Base-by-base conservation (phyloP, 2,329 filamentous ascomycete species). In the Chrysoporthe deuterocubensis region DNA sequence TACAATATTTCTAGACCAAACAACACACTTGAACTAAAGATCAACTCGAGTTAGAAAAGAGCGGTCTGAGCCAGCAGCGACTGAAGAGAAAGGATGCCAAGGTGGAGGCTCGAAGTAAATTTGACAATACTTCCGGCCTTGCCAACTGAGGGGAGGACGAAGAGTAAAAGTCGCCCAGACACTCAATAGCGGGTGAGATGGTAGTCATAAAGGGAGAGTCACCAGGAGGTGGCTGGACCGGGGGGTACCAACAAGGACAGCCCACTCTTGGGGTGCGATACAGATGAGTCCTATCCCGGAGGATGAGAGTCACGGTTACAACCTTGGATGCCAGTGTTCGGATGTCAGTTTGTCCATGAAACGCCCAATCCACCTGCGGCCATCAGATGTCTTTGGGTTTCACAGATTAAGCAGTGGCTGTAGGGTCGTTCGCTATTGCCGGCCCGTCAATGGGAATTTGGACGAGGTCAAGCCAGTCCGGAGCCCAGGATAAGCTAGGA, bases 41-140 rank as follows among this genome's bases (percentile, higher is more conserved):
- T 72, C 71, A 71, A 71, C 66, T 72, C 75, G 74, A 74, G 73
- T 69, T 71, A 75, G 76, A 80, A 84, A 81, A 79, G 80, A 84
- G 78, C 74, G 80, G 81, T 85, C 85, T 88, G 85, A 87, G 80
- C 86, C 85, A 89, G 87, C 86, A 88, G 86, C 78, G 77, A 80
- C 75, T 75, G 77, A 82, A 81, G 77, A 75, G 78, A 79, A 77
- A 74, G 70, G 74, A 72, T 73, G 73, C 74, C 76, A 74, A 77
- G 74, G 75, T 75, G 26, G 73, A 77, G 76, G 75, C 77, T 76
- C 73, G 74, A 72, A 71, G 74, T 71, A 73, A 75, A 75, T 71
- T 18, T 72, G 75, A 77, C 77, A 75, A 78, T 78, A 80, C 78
- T 81, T 82, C 80, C 78, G 42, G 80, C 80, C 79, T 81, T 77